Percentiles rank a stretch among this genome's conserved stretches.
Conservation (phyloP, 257 asterid species). For the Osmanthus fragrans region DNA sequence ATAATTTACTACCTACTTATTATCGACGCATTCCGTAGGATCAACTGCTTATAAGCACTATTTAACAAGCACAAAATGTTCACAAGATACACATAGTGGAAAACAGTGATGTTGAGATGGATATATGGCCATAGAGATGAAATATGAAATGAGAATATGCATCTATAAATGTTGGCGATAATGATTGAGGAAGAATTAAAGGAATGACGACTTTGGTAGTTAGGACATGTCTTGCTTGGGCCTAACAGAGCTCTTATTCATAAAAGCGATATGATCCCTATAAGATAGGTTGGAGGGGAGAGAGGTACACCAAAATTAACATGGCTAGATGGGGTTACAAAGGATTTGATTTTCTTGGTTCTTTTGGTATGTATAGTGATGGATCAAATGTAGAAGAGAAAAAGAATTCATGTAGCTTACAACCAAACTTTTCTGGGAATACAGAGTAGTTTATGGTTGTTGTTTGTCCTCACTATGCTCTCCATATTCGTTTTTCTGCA, state of each 20-base stretch:
- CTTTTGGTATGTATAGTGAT: not conserved
- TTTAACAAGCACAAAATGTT: not conserved
- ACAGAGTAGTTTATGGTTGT: not conserved
- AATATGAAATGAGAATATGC: not conserved
- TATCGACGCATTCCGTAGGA: too few species aligned
- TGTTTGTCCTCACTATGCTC: not conserved
- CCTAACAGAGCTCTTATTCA: not conserved
- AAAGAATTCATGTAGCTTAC: not conserved
- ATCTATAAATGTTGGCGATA: not conserved
- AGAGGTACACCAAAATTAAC: not conserved
- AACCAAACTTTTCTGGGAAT: not conserved
- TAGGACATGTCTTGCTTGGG: not conserved
- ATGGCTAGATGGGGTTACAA: not conserved
- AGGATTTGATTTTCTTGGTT: not conserved
- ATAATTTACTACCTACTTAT: too few species aligned
- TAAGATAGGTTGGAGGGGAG: not conserved
- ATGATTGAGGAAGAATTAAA: not conserved
- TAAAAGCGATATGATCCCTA: not conserved
- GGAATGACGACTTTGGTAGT: not conserved
- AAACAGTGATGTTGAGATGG: not conserved
- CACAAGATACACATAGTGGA: not conserved
- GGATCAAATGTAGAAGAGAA: not conserved
- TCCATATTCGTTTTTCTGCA: not conserved
- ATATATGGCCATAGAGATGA: not conserved
- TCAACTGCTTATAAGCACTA: too few species aligned